Evolutionary conservation across 768 basidiomycete species (phyloP).

Genomic region (Boletus patriciae): DNA sequence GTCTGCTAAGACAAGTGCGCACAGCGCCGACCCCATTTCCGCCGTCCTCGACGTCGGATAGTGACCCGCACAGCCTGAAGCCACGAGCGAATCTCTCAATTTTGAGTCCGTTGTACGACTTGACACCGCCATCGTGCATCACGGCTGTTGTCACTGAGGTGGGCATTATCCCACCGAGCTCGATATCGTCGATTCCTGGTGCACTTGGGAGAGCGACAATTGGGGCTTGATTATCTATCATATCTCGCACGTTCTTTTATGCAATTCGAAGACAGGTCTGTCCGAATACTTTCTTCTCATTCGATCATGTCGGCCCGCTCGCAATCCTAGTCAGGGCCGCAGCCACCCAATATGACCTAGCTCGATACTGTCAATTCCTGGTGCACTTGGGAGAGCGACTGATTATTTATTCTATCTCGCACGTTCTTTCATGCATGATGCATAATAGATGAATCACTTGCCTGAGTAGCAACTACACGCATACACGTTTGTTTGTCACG

Average conservation of each 20-base stretch:
- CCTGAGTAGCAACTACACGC: too few relatives aligned
- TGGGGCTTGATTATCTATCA: slow-evolving; percentile 23
- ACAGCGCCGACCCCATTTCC: slow-evolving; percentile 33
- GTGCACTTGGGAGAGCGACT: slow-evolving; percentile 48
- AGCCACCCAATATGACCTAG: slow-evolving; percentile 56
- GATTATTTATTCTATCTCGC: slow-evolving; percentile 10
- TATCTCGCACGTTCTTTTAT: neutral
- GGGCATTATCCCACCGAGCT: slow-evolving; percentile 90
- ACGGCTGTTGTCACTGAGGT: slow-evolving; percentile 98
- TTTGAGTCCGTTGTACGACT: slow-evolving; percentile 88
- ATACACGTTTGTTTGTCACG: slow-evolving; percentile 26
- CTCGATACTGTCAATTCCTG: slow-evolving; percentile 80
- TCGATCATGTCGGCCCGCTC: too few relatives aligned
- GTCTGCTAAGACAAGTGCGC: slow-evolving; percentile 1
- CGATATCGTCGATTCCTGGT: slow-evolving; percentile 80
- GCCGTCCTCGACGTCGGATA: slow-evolving; percentile 10
- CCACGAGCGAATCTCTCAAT: slow-evolving; percentile 57
- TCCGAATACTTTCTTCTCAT: too few relatives aligned
- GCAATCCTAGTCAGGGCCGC: too few relatives aligned
- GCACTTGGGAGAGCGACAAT: slow-evolving; percentile 45
- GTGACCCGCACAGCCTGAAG: slow-evolving; percentile 25
- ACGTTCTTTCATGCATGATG: neutral
- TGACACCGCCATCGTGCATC: slow-evolving; percentile 89
- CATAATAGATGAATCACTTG: too few relatives aligned
- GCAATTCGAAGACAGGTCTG: too few relatives aligned